Evolutionary conservation across 2,329 filamentous ascomycete species (phyloP).

Genomic region (Mollisiaceae sp.): DNA sequence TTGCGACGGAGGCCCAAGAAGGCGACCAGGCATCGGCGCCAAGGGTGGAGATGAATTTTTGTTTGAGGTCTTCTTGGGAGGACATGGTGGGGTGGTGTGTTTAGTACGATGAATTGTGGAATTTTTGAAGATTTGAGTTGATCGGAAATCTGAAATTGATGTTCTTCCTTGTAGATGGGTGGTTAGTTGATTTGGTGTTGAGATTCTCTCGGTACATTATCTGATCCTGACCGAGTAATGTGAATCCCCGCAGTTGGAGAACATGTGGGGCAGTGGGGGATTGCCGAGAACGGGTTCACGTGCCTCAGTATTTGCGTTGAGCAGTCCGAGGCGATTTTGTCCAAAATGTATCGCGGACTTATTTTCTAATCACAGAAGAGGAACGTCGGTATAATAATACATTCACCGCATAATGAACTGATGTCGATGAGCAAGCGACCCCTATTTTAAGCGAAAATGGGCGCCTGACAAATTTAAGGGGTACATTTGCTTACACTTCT

Average conservation of each 20-base stretch:
- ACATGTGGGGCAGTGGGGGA: constrained; percentile 17
- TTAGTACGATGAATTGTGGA: not conserved
- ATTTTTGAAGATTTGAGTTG: not conserved
- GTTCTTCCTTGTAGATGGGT: too few species aligned
- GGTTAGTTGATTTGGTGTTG: not conserved
- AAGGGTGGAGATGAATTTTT: constrained; percentile 13
- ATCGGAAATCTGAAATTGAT: too few species aligned
- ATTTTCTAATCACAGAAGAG: not conserved
- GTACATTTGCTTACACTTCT: not conserved
- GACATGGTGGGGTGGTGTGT: not conserved
- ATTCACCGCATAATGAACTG: too few species aligned
- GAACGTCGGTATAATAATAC: not conserved
- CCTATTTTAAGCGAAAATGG: not conserved
- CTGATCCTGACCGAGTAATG: not conserved
- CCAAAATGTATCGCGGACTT: too few species aligned
- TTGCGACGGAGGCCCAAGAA: constrained; percentile 15
- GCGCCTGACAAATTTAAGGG: not conserved
- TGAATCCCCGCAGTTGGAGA: constrained; percentile 14
- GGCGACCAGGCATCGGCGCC: constrained; percentile 12
- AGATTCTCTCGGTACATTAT: not conserved
- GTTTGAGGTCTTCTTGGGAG: constrained; percentile 7
- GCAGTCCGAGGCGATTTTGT: too few species aligned
- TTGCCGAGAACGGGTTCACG: not conserved
- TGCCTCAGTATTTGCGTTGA: not conserved
- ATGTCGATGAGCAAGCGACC: not conserved